Base-by-base conservation (phyloP, 441 rosid species). In the Brassica hybrid region DNA sequence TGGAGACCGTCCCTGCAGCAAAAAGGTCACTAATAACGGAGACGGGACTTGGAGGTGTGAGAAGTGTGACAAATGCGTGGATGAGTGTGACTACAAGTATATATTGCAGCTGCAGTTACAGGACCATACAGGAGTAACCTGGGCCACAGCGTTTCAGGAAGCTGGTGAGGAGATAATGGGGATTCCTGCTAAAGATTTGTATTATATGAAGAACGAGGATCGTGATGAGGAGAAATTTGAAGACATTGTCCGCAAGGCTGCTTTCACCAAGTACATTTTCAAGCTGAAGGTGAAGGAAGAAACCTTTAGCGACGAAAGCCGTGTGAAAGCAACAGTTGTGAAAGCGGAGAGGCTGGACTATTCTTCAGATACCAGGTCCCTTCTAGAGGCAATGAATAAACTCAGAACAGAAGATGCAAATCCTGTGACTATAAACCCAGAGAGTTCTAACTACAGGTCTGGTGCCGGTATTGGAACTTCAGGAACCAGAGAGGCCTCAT, bases 211-310 rank as follows among this genome's bases (percentile, higher is more conserved):
- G 74, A 76, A 76, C 79, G 91, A 89, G 72, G 75, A 88, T 27
- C 83, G 85, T 12, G 88, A 93, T 30, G 93, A 94, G 30, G 97
- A 93, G 52, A 84, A 85, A 48, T 91, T 91, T 78, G 82, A 87
- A 59, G 90, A 84, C 63, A 79, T 94, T 14, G 75, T 92, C 34
- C 94, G 91, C 6, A 86, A 73, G 68, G 92, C 85, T 69, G 67
- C 91, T 76, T 96, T 92, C 74, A 84, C 80, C 30, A 90, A 86
- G 81, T 92, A 85, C 77, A 62, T 76, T 6, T 87, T 96, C 81
- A 96, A 96, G 93, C 84, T 96, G 83, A 96, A 94, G 82, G 86
- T 96, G 19, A 94, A 94, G 84, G 99, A 96, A 81, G 98, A 96
- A 82, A 88, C 85, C 1, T 92, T 81, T 71, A 88, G 90, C 60